A percentile compares a stretch with the other conserved stretches of the same genome.
phyloP scores from a whole-genome alignment of 139 green algal genomes.

The Micractinium sp. region DNA sequence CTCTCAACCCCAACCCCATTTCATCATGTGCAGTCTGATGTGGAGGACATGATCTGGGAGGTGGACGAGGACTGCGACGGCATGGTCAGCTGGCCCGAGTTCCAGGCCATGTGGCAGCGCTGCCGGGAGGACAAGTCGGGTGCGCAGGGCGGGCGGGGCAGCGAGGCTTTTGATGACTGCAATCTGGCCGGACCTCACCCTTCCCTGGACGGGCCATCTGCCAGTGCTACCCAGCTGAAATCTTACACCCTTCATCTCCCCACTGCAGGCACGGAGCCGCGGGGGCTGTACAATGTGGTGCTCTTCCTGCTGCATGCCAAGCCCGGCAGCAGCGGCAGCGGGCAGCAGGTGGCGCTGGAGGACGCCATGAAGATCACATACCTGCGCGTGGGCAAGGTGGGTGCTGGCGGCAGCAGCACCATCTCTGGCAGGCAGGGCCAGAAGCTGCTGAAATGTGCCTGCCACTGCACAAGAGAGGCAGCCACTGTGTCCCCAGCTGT shows the following conservation, averaged over 20 bases:
- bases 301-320: constrained; percentile 96
- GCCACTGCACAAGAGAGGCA: background rate
- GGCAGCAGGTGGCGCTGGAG: constrained; percentile 66
- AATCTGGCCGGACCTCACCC: too few species aligned
- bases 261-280: constrained; percentile 83
- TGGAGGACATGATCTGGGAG: constrained; percentile 98
- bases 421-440: background rate
- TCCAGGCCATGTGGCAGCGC: constrained; percentile 89
- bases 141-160: background rate
- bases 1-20: background rate
- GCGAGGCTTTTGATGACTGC: too few species aligned
- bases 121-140: constrained; percentile 79
- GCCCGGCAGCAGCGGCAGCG: constrained; percentile 59
- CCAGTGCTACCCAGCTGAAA: background rate
- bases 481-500: background rate
- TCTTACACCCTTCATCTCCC: background rate
- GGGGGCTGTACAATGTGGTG: constrained; percentile 92
- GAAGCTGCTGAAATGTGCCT: background rate
- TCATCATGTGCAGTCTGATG: constrained; percentile 66
- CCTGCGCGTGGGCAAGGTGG: constrained; percentile 78
- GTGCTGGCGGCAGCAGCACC: background rate
- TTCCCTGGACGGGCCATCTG: too few species aligned
- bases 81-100: constrained; percentile 76
- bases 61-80: constrained; percentile 95
- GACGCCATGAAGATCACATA: constrained; percentile 94